Percentiles rank a stretch among this genome's conserved stretches.
Conservation (phyloP, 495 filamentous ascomycete species). For the Aspergillus ellipticus region DNA sequence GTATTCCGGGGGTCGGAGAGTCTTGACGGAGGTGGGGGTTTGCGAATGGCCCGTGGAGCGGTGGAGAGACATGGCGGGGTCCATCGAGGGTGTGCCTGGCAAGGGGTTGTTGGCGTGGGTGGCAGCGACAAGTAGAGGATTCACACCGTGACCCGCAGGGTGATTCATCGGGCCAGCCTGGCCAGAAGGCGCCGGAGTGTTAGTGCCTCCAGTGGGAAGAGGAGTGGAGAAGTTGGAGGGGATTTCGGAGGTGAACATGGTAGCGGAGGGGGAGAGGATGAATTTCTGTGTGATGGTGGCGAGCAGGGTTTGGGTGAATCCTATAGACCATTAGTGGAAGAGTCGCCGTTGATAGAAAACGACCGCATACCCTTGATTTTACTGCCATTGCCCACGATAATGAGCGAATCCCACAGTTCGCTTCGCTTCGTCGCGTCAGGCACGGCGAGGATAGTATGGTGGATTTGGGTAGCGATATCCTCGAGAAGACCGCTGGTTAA, state of each 20-base stretch:
- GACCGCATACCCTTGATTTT: slow-evolving; percentile 63
- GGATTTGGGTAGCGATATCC: slow-evolving; percentile 74
- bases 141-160: slow-evolving; percentile 61
- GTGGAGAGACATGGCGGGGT: slow-evolving; percentile 33
- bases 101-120: slow-evolving; percentile 67
- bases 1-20: slow-evolving; percentile 75
- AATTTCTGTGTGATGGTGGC: slow-evolving; percentile 75
- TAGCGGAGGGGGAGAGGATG: slow-evolving; percentile 84
- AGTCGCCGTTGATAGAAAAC: neutral
- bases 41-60: slow-evolving; percentile 79
- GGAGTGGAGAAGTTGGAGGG: slow-evolving; percentile 89
- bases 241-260: slow-evolving; percentile 95
- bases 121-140: slow-evolving; percentile 88
- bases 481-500: slow-evolving; percentile 66
- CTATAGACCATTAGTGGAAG: slow-evolving; percentile 29
- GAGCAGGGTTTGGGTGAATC: slow-evolving; percentile 82
- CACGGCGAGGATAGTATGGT: slow-evolving; percentile 73
- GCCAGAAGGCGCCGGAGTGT: slow-evolving; percentile 73
- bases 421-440: slow-evolving; percentile 74
- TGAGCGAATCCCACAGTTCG: slow-evolving; percentile 83
- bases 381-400: slow-evolving; percentile 85
- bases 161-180: slow-evolving; percentile 40
- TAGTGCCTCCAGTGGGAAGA: slow-evolving; percentile 83
- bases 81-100: slow-evolving; percentile 37
- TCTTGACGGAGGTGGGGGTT: slow-evolving; percentile 82